Percentiles rank a stretch among this genome's conserved stretches.
These are phyloP conservation scores for Hypoxylon lienhwacheense DNA, from an alignment of 495 filamentous ascomycete species.

Conservation along the genomic window DNA sequence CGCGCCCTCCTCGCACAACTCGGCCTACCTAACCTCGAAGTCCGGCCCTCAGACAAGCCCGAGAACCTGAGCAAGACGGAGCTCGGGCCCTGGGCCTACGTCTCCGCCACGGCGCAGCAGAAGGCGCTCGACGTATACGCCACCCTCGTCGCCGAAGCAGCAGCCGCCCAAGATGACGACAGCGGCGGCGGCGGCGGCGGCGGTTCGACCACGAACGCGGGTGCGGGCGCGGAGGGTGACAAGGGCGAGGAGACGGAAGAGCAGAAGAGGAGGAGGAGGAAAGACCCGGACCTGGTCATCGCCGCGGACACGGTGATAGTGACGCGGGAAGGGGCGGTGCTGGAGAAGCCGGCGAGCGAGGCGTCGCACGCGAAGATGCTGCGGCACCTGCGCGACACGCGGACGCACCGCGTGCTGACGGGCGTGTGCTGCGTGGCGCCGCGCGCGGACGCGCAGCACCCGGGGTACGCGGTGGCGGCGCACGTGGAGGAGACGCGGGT, in stretches of 20 bases:
- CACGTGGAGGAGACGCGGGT: slow-evolving; percentile 88
- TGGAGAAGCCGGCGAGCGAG: slow-evolving; percentile 86
- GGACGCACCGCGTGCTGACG: slow-evolving; percentile 75
- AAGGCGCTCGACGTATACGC: slow-evolving; percentile 82
- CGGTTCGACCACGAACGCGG: background rate
- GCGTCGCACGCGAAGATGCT: slow-evolving; percentile 84
- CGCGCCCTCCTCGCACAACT: slow-evolving; percentile 76
- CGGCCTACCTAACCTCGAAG: slow-evolving; percentile 73
- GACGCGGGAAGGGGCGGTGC: slow-evolving; percentile 67
- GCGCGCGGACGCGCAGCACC: slow-evolving; percentile 69
- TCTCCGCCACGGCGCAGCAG: slow-evolving; percentile 77
- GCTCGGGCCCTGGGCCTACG: slow-evolving; percentile 84
- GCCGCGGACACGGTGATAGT: slow-evolving; percentile 93
- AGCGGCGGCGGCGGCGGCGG: background rate
- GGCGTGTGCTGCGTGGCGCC: slow-evolving; percentile 81
- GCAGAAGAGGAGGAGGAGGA: background rate
- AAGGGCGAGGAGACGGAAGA: background rate
- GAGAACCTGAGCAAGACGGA: slow-evolving; percentile 80
- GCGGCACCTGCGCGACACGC: slow-evolving; percentile 70
- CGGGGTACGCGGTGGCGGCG: slow-evolving; percentile 81
- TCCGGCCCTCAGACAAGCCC: slow-evolving; percentile 75
- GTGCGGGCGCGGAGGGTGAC: background rate
- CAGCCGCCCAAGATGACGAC: slow-evolving; percentile 3
- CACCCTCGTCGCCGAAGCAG: slow-evolving; percentile 60
- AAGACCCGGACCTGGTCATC: slow-evolving; percentile 81